Percentiles rank a stretch among this genome's conserved stretches.
Evolutionary conservation across 75 land plant genomes (phyloP).

Genomic region (Isoetes taiwanensis): DNA sequence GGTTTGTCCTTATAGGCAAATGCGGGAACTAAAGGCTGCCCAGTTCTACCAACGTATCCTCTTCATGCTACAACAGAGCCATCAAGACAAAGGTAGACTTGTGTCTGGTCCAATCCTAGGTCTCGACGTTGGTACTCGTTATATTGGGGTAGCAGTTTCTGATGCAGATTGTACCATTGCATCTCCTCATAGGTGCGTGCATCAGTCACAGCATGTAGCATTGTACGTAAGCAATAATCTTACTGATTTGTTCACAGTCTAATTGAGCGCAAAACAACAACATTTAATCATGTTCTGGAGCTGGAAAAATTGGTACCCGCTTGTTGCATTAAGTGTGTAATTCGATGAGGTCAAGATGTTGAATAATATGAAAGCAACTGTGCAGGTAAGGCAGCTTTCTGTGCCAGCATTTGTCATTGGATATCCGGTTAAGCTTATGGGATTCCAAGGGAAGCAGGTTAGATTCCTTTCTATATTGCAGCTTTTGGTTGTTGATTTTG

Average conservation of each 20-base stretch:
- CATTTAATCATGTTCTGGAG: neutral
- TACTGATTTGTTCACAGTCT: neutral
- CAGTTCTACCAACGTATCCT: too few species aligned
- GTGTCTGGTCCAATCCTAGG: constrained; percentile 51
- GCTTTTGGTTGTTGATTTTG: neutral
- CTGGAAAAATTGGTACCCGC: too few species aligned
- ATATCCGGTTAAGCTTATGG: constrained; percentile 34
- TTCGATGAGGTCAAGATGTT: too few species aligned
- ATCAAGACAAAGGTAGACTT: constrained; percentile 9
- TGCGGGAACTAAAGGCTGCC: too few species aligned
- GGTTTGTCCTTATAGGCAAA: too few species aligned
- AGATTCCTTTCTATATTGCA: neutral
- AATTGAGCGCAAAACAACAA: neutral
- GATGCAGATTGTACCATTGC: constrained; percentile 46
- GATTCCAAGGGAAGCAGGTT: constrained; percentile 19
- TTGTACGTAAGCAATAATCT: neutral
- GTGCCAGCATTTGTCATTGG: constrained; percentile 61
- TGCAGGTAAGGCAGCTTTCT: constrained; percentile 41
- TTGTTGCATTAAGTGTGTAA: too few species aligned
- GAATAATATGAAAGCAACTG: neutral
- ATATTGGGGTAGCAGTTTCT: constrained; percentile 75
- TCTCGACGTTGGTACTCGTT: constrained; percentile 70
- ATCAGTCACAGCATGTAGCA: neutral
- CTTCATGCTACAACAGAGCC: too few species aligned
- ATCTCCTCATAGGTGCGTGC: constrained; percentile 48